Conservation (phyloP, 176 grass and related monocot species). For the Zizania latifolia region DNA sequence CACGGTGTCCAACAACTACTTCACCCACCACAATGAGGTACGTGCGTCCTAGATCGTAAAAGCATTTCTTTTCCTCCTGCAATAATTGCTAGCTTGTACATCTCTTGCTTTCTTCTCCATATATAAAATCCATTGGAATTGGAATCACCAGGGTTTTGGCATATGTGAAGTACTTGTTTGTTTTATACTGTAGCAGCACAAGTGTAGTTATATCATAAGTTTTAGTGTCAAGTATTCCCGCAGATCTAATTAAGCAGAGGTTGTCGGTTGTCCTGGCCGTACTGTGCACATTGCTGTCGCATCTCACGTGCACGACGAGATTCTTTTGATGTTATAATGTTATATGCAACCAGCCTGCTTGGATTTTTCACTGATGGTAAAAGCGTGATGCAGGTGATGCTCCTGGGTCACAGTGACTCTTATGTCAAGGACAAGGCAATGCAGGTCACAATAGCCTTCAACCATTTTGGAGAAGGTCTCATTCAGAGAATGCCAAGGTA, state of each 20-base stretch:
- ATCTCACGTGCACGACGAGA: neutral
- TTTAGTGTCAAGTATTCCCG: constrained; percentile 4
- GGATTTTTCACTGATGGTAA: constrained; percentile 6
- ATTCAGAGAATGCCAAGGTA: constrained; percentile 76
- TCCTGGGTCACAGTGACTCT: constrained; percentile 82
- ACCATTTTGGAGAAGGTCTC: constrained; percentile 81
- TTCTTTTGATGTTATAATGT: neutral
- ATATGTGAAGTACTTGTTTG: constrained; percentile 14
- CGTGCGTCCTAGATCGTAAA: constrained; percentile 13
- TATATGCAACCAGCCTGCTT: neutral
- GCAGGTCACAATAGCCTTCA: constrained; percentile 92
- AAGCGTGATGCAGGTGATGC: constrained; percentile 64
- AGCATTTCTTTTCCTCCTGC: neutral
- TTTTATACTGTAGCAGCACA: constrained; percentile 7
- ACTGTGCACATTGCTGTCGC: neutral
- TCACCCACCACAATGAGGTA: constrained; percentile 92
- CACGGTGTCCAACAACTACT: constrained; percentile 78
- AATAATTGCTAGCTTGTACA: constrained; percentile 21
- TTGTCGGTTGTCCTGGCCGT: constrained; percentile 39
- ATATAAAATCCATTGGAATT: constrained; percentile 9
- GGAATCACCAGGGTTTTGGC: constrained; percentile 27
- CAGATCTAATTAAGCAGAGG: constrained; percentile 10
- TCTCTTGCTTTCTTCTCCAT: constrained; percentile 12
- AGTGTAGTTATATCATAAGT: constrained; percentile 17
- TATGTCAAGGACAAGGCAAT: constrained; percentile 73